These are phyloP conservation scores for Arachis monticola DNA, from an alignment of 331 rosid species.

Conservation along the genomic window DNA sequence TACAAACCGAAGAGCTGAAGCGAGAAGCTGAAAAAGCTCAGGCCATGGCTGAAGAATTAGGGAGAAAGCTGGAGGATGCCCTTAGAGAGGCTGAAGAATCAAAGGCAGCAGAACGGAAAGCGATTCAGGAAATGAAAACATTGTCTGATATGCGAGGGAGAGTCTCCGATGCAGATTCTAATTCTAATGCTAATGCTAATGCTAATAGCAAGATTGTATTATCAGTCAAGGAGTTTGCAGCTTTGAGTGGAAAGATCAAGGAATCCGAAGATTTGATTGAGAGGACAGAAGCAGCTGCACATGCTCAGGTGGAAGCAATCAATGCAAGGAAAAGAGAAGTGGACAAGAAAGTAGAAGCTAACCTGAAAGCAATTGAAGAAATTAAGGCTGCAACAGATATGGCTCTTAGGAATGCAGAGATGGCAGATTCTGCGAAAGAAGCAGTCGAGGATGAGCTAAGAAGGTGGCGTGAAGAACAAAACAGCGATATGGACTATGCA, in stretches of 20 bases:
- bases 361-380: constrained; percentile 69
- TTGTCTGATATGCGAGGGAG: constrained; percentile 47
- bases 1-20: constrained; percentile 45
- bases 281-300: constrained; percentile 52
- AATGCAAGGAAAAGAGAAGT: constrained; percentile 53
- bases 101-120: constrained; percentile 63
- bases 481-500: constrained; percentile 22
- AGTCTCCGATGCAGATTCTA: constrained; percentile 41
- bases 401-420: constrained; percentile 72
- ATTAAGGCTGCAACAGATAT: constrained; percentile 65
- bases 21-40: constrained; percentile 49
- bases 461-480: constrained; percentile 54
- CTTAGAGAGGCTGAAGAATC: constrained; percentile 63
- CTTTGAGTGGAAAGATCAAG: constrained; percentile 57
- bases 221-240: constrained; percentile 54
- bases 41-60: constrained; percentile 48
- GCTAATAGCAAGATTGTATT: constrained; percentile 52
- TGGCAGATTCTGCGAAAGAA: constrained; percentile 67
- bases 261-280: constrained; percentile 59
- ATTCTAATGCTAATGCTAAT: too few relatives aligned
- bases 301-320: constrained; percentile 53
- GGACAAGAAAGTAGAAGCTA: constrained; percentile 61
- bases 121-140: constrained; percentile 60
- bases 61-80: constrained; percentile 49
- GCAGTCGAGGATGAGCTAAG: constrained; percentile 61